Evolutionary conservation across 1,284 basidiomycete species (phyloP).

Genomic region (Leccinum pachyderme): DNA sequence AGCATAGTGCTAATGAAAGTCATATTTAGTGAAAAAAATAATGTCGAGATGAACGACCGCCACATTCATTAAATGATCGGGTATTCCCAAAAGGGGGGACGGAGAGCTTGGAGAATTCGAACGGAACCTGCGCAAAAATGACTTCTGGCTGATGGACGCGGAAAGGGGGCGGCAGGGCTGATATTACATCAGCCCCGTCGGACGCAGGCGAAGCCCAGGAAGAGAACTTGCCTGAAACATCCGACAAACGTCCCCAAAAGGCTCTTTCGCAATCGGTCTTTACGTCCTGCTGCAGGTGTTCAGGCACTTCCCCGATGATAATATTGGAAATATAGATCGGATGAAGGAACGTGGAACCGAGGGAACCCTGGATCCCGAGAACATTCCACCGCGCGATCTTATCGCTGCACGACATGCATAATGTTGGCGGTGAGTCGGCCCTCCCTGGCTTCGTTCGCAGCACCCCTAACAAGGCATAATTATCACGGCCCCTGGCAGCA

Average conservation of each 20-base stretch:
- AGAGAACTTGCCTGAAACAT: conserved; percentile 35
- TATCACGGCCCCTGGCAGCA: conserved; percentile 72
- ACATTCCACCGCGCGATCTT: conserved; percentile 85
- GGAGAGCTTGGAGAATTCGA: conserved; percentile 55
- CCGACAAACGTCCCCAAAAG: conserved; percentile 49
- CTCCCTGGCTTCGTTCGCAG: conserved; percentile 90
- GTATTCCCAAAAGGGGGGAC: conserved; percentile 31
- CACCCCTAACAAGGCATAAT: conserved; percentile 71
- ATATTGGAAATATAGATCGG: conserved; percentile 67
- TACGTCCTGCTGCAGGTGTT: conserved; percentile 40
- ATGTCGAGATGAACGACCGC: conserved; percentile 13
- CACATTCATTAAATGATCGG: conserved; percentile 69
- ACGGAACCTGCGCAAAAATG: conserved; percentile 55
- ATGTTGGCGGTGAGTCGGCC: conserved; percentile 77
- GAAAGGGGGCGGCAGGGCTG: conserved; percentile 48
- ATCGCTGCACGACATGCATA: conserved; percentile 87
- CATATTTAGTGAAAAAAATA: conserved; percentile 3
- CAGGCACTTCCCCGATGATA: conserved; percentile 69
- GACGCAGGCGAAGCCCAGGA: background rate
- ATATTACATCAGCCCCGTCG: background rate
- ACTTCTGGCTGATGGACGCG: conserved; percentile 48
- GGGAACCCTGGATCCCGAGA: conserved; percentile 82
- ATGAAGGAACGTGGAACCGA: conserved; percentile 55
- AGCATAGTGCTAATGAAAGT: conserved; percentile 57
- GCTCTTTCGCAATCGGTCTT: conserved; percentile 60